Base-by-base conservation (phyloP, 2,329 filamentous ascomycete species). In the Blumeriella jaapii region DNA sequence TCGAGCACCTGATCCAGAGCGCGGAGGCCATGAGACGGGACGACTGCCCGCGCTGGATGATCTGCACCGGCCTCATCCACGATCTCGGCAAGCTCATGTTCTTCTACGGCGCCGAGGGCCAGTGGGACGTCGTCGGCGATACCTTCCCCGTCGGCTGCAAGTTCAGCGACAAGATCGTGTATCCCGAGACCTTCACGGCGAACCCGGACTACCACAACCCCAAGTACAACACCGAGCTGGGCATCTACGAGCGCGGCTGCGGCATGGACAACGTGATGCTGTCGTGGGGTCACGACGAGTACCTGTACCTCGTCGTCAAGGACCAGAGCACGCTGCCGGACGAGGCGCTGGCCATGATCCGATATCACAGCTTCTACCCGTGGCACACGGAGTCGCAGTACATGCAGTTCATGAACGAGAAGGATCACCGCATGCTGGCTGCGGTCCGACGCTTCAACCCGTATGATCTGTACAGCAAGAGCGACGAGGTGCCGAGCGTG, bases 81-180 rank as follows among this genome's bases (percentile, higher is more conserved):
- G 82, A 86, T 54, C 67, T 86, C 1, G 82, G 82, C 57, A 87
- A 86, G 61, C 69, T 87, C 8, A 71, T 85, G 45, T 82, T 78
- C 65, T 82, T 85, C 63, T 82, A 82, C 62, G 82, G 74, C 42
- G 83, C 82, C n/a, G 64, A 79, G 52, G 85, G 85, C 33, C 86
- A 93, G 62, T 94, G 86, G 86, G 85, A 93, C 54, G 85, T 93
- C 3, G 86, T 94, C 16, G 86, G 86, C 38, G 82, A 87, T 59
- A 86, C 81, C 1, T 86, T 87, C 60, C 78, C 80, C 29, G 78
- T 86, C 26, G 82, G 82, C 50, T 84, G 79, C 57, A 71, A 69
- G 43, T 85, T 83, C 54, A 78, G 84, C 54, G 63, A 77, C 40
- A 66, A 69, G 47, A 89, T 89, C 64, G 81, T 93, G 62, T 85